Evolutionary conservation across 202 grass and related monocot genomes (phyloP), one percentile per base, ranked within the genome.

Genomic region (Schoenoplectus triqueter): DNA sequence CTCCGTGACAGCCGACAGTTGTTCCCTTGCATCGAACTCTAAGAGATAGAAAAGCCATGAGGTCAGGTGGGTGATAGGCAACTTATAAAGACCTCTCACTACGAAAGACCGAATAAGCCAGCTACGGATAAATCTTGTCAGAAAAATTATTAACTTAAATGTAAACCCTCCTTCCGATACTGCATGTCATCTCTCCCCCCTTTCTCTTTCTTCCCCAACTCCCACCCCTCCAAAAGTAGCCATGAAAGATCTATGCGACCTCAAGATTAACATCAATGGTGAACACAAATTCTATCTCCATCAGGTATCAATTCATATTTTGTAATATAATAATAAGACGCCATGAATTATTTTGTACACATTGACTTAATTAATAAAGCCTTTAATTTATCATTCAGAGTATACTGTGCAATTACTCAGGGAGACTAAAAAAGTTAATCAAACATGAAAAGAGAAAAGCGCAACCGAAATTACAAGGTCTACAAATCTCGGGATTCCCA

Each of bases 171-270:
- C 31, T 31, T 31, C 31, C 31, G 31, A 66, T 64, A 50, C 84
- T 80, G 77, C 66, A n/a, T 64, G 4, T 42, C 51, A 42, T 47
- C 52, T 69, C 56, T 40, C 69, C 18, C 39, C 82, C 21, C 65
- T 31, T 31, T 31, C 31, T 31, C 31, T 31, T 31, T 31, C 49
- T 7, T 6, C 56, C 4, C 54, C 54, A 57, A 5, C 4, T 10
- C 8, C 31, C 31, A 66, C 1, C 57, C 65, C 46, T 18, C 31
- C 50, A 5, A 40, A 31, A 46, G 41, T 20, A 71, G n/a, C 89
- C 87, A 94, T 97, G 92, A 86, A 92, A 70, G 95, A 93, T 22
- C 88, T 88, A 17, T 93, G 95, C 65, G 95, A 98, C 88, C 92
- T 98, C 89, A 89, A 88, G 91, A 75, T 98, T 66, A 88, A 84